Evolutionary conservation across 345 rosid species (phyloP).

Genomic region (Noccaea caerulescens): DNA sequence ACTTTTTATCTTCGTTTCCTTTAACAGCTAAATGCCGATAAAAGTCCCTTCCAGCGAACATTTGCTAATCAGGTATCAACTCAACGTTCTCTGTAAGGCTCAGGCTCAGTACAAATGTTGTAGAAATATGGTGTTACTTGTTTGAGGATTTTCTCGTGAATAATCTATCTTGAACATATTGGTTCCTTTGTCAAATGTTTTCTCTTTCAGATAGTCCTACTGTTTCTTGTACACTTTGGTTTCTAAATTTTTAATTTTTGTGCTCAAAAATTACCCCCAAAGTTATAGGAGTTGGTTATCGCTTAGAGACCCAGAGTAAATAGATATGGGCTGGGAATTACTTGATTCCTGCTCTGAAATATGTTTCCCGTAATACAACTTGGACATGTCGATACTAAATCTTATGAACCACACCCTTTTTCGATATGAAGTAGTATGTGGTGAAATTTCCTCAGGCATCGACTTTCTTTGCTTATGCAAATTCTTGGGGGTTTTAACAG

Average conservation of each 20-base stretch:
- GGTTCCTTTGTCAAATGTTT: conserved; percentile 4
- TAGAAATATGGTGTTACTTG: not conserved
- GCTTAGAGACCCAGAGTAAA: conserved; percentile 12
- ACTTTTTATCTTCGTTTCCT: conserved; percentile 26
- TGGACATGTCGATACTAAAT: not conserved
- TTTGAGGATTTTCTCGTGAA: conserved; percentile 3
- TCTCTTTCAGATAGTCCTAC: not conserved
- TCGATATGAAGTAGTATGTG: not conserved
- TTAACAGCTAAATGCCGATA: conserved; percentile 84
- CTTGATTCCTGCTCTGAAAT: not conserved
- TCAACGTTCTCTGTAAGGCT: conserved; percentile 13
- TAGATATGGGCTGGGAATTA: conserved; percentile 2
- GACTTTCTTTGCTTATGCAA: conserved; percentile 30
- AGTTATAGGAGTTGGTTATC: conserved; percentile 13
- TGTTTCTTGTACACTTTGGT: conserved; percentile 12
- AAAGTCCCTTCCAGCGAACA: conserved; percentile 93
- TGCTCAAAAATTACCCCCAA: not conserved
- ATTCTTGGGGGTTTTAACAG: conserved; percentile 51
- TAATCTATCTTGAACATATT: conserved; percentile 3
- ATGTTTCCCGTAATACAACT: conserved; percentile 1
- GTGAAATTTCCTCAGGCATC: conserved; percentile 20
- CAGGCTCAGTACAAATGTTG: not conserved
- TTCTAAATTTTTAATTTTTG: not conserved
- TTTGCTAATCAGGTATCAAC: conserved; percentile 87
- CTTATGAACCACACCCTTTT: not conserved